Evolutionary conservation across 2,329 filamentous ascomycete species (phyloP).

Genomic region (Lachnum nothofagi): DNA sequence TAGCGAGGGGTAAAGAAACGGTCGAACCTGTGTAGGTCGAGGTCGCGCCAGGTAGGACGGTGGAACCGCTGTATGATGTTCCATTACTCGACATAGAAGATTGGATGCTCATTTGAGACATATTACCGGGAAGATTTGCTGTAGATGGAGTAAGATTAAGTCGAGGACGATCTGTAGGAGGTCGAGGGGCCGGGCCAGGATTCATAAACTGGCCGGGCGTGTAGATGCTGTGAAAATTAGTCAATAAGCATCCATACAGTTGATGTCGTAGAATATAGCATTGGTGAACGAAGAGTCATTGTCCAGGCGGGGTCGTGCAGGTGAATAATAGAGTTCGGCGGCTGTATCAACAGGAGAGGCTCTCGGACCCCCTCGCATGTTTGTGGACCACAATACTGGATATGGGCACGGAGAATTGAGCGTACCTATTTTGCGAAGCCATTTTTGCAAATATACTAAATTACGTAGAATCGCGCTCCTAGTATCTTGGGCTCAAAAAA

Average conservation of each 20-base stretch:
- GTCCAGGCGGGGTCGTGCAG: too few species aligned
- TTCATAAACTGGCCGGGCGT: slow-evolving; percentile 80
- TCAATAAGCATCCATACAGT: not conserved
- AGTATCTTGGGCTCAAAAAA: slow-evolving; percentile 10
- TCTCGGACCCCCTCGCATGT: too few species aligned
- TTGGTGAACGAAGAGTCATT: slow-evolving; percentile 5
- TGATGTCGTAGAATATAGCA: slow-evolving; percentile 3
- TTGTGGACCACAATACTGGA: too few species aligned
- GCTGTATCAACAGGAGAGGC: too few species aligned
- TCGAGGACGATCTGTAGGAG: slow-evolving; percentile 77
- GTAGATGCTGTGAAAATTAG: slow-evolving; percentile 44
- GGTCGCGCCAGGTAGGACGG: slow-evolving; percentile 60
- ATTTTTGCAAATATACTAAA: slow-evolving; percentile 22
- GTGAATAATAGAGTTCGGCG: not conserved
- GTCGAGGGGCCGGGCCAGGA: slow-evolving; percentile 86
- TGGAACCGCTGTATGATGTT: slow-evolving; percentile 65
- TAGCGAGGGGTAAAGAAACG: slow-evolving; percentile 65
- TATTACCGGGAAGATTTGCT: slow-evolving; percentile 67
- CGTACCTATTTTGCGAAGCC: slow-evolving; percentile 33
- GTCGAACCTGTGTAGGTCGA: slow-evolving; percentile 67
- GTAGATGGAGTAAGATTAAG: slow-evolving; percentile 73
- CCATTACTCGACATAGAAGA: slow-evolving; percentile 63
- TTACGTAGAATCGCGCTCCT: slow-evolving; percentile 14
- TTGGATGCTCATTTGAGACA: slow-evolving; percentile 69
- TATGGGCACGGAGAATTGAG: slow-evolving; percentile 9